Base-by-base conservation (phyloP, 805 yeast species). In the Dipodascus albidus region DNA sequence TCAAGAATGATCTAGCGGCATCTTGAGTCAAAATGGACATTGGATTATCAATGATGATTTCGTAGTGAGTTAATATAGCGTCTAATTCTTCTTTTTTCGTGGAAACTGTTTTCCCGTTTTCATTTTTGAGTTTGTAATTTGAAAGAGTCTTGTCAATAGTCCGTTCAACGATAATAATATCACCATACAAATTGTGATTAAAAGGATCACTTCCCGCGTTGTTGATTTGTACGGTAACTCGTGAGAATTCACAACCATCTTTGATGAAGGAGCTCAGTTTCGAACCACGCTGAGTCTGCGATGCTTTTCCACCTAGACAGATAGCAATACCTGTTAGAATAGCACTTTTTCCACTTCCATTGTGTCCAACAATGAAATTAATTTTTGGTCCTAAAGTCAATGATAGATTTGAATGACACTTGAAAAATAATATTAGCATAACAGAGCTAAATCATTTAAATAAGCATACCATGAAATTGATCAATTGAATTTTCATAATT, bases 21-120 rank as follows among this genome's bases (percentile, higher is more conserved):
- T 93, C 97, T 66, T 93, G 99, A 0, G 96, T 87, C 50, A 93
- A 73, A 62, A 93, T 86, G 1, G 96, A 86, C 78, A 93, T 80
- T 3, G 97, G 96, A 60, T 93, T 93, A 60, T 82, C 90, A 23
- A 93, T 83, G 3, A 87, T 82, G 47, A 91, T 82, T 48, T 84
- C 81, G 63, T 83, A 88, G 57, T 76, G 78, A 58, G 79, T 81
- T 49, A 89, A 68, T 2, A 93, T 82, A 3, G 76, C 77, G 58
- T 81, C 87, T 27, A 93, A 68, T 14, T 82, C 85, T 27, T 74
- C 72, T 55, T 81, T 83, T 61, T 82, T 85, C 15, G 71, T 73
- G 1, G 89, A 79, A 0, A 86, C 67, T 1, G 73, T 73, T 51
- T 71, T 75, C 1, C 83, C 83, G 2, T 59, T 62, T 47, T 70